Conservation (phyloP, 2,329 filamentous ascomycete genomes). For the Colletotrichum sidae region DNA sequence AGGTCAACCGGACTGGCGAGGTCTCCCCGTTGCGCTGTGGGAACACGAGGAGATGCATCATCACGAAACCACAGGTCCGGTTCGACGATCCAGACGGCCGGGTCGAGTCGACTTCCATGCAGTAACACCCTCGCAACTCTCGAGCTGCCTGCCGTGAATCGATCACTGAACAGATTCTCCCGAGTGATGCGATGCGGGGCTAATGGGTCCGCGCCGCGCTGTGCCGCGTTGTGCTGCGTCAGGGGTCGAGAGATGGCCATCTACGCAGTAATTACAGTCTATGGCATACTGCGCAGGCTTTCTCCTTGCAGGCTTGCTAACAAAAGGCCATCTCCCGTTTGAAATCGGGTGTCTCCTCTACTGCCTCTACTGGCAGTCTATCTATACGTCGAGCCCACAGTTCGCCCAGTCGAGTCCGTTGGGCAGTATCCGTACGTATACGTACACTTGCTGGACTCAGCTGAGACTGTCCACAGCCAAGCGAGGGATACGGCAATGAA, state of each 20-base stretch:
- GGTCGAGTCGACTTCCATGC: neutral
- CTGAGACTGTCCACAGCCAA: constrained; percentile 26
- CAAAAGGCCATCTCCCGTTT: constrained; percentile 5
- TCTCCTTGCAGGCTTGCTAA: constrained; percentile 21
- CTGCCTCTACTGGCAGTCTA: too few relatives aligned
- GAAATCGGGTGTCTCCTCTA: too few relatives aligned
- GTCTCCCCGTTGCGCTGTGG: constrained; percentile 10
- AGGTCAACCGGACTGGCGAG: constrained; percentile 3
- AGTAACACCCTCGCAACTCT: constrained; percentile 4
- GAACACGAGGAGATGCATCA: constrained; percentile 1
- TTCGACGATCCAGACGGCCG: constrained; percentile 10
- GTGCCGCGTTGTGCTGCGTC: neutral
- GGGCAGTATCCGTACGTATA: neutral
- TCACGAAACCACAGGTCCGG: constrained; percentile 7
- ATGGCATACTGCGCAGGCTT: neutral
- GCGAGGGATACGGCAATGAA: constrained; percentile 23
- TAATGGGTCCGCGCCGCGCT: too few relatives aligned
- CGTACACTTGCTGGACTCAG: constrained; percentile 23
- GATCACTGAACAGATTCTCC: constrained; percentile 8
- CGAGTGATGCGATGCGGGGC: neutral
- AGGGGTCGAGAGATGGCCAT: neutral
- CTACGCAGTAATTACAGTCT: constrained; percentile 2
- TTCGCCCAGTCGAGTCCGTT: too few relatives aligned
- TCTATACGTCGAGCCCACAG: too few relatives aligned
- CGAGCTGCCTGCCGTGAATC: neutral